These are phyloP conservation scores for Kluyveromyces sp. DNA, from an alignment of 1,139 yeast genomes.

Conservation along the genomic window DNA sequence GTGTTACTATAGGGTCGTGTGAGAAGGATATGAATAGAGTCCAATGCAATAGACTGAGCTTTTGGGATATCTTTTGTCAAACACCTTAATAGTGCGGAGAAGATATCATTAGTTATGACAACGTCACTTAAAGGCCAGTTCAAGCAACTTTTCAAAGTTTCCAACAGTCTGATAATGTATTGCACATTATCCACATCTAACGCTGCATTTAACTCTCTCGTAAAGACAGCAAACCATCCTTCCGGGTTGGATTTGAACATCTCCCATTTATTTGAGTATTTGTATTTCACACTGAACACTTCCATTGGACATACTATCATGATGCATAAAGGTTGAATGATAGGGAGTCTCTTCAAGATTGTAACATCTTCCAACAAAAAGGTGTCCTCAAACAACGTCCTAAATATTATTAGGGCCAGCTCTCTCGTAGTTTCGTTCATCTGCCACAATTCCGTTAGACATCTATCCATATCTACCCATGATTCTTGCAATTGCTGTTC, in stretches of 20 bases:
- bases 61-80: conserved; percentile 55
- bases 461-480: conserved; percentile 87
- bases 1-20: conserved; percentile 67
- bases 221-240: conserved; percentile 89
- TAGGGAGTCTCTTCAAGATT: conserved; percentile 73
- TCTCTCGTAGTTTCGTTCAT: conserved; percentile 59
- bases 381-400: conserved; percentile 91
- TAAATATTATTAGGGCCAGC: conserved; percentile 64
- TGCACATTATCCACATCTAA: conserved; percentile 36
- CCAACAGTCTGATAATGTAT: conserved; percentile 61
- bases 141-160: conserved; percentile 80
- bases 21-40: conserved; percentile 81
- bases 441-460: conserved; percentile 70
- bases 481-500: conserved; percentile 52
- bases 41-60: conserved; percentile 78
- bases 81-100: conserved; percentile 59
- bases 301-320: conserved; percentile 71
- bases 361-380: conserved; percentile 86
- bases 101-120: conserved; percentile 57
- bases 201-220: conserved; percentile 52
- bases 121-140: conserved; percentile 86
- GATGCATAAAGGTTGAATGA: conserved; percentile 74
- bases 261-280: conserved; percentile 57
- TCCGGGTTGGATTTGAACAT: conserved; percentile 56
- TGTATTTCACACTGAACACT: conserved; percentile 60